Base-by-base conservation (phyloP, 352 stramenopile species). In the Pythium pyrilobum region DNA sequence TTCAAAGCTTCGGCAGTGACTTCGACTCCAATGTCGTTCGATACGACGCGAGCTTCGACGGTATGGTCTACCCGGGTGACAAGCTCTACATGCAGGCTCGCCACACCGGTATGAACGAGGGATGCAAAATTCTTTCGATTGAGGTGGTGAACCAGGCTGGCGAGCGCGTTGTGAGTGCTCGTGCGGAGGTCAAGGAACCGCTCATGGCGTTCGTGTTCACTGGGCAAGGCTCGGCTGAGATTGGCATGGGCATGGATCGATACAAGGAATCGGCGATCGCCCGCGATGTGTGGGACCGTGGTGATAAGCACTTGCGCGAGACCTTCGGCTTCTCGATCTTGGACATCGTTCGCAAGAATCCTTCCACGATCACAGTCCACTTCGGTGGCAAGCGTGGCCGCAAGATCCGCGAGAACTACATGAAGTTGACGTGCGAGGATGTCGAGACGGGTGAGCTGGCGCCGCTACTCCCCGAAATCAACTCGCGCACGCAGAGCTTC, bases 181-280 rank as follows among this genome's bases (percentile, higher is more conserved):
- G 72, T 16, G 74, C 86, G 34, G 62, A 86, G 5, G 73, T 91
- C 7, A 86, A 87, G 58, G 77, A 90, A 51, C 51, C 71, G 1
- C 59, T 66, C 7, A 87, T 82, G 45, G 86, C 85, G 3, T 94
- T 93, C 40, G 75, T 93, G 2, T 96, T 96, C 50, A 96, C 85
- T 20, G 86, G 85, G 7, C 86, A 96, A 45, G 86, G 86, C 11
- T 95, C 81, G 20, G 82, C 83, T 25, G 69, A 79, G 13, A 71
- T 90, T 4, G 83, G 83, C 18, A 94, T 96, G 84, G 86, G 86
- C 31, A 96, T 96, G 86, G 81, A 94, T n/a, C 79, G 77, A 2
- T 95, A 95, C 58, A 67, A 81, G 48, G 69, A 81, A 32, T 92
- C 81, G 5, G 31, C 62, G 0, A 62, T 87, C 21, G 84, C 83